Percentiles rank a stretch among this genome's conserved stretches.
Evolutionary conservation across 1,284 basidiomycete species (phyloP).

Genomic region (Sporisorium reilianum): DNA sequence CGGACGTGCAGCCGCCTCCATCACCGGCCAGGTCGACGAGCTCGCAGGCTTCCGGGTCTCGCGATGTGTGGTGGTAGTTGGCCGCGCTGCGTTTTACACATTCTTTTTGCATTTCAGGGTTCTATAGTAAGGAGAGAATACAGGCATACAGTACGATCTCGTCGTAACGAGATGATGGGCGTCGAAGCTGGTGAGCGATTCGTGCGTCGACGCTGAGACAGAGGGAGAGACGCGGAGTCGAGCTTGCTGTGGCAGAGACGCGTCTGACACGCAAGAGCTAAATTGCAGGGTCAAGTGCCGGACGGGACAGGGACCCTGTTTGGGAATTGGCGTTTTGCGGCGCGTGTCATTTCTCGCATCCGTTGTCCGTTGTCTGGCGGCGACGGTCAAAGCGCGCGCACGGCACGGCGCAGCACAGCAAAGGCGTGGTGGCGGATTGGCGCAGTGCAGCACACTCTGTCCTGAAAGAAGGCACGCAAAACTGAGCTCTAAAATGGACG

Average conservation of each 20-base stretch:
- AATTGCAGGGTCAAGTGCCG: no score
- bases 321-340: no score
- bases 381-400: constrained; percentile 9
- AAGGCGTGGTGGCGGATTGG: background rate
- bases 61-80: constrained; percentile 35
- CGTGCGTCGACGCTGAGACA: no score
- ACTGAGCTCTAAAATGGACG: constrained; percentile 39
- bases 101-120: background rate
- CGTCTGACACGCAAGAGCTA: background rate
- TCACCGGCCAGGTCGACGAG: constrained; percentile 22
- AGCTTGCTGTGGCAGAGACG: background rate
- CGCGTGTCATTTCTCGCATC: no score
- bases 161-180: no score
- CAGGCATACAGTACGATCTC: background rate
- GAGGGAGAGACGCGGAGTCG: background rate
- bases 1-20: constrained; percentile 13
- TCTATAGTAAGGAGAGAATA: background rate
- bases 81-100: background rate
- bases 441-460: background rate
- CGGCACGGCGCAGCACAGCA: no score
- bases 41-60: constrained; percentile 16
- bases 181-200: no score
- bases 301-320: no score
- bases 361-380: no score
- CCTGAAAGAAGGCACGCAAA: background rate